Evolutionary conservation across 805 yeast genomes (phyloP), one percentile per base, ranked within the genome.

Genomic region (Ogataea glucozyma): DNA sequence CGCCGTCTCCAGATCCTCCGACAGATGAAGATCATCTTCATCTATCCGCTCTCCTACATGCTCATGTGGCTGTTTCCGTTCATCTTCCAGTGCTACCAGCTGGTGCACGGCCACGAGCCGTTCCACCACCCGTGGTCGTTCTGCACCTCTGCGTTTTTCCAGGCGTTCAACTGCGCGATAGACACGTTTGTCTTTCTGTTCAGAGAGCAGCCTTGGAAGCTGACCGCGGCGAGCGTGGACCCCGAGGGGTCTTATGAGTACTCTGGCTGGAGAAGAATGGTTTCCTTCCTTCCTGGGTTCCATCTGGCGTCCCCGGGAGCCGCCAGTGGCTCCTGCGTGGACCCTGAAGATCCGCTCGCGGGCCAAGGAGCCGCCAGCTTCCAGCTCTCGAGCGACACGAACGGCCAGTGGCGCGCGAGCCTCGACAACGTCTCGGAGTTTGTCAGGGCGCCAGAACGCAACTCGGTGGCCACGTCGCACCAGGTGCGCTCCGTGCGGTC

Each of bases 41-140:
- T 89, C 34, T 89, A 89, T 59, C 97, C 97, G 3, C 66, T 84
- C 31, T 84, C 95, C 2, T 89, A 88, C 62, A 71, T 88, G 44
- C 70, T 85, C 20, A 64, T 88, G 35, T 89, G 97, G 97, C 57
- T 83, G 16, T 82, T 85, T 50, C 97, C 97, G 2, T 76, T 87
- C 47, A 74, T 83, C 4, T 70, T 78, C 26, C 85, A 84, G 54
- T 70, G 79, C 43, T 48, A 51, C 19, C 51, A 53, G 30, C 71
- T 87, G 8, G 80, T 76, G 54, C 68, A 74, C 52, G 67, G 70
- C 27, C 67, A 72, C 52, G 79, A 76, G 43, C 59, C 72, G 16
- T 76, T 78, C 1, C 78, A 84, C 2, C 70, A 76, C 7, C 73
- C 73, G 46, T 83, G 91, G 83, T 62, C 87, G 30, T 74, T 77